These are phyloP conservation scores for Tetraselmis chui DNA, from an alignment of 139 green algal genomes.

Conservation along the genomic window DNA sequence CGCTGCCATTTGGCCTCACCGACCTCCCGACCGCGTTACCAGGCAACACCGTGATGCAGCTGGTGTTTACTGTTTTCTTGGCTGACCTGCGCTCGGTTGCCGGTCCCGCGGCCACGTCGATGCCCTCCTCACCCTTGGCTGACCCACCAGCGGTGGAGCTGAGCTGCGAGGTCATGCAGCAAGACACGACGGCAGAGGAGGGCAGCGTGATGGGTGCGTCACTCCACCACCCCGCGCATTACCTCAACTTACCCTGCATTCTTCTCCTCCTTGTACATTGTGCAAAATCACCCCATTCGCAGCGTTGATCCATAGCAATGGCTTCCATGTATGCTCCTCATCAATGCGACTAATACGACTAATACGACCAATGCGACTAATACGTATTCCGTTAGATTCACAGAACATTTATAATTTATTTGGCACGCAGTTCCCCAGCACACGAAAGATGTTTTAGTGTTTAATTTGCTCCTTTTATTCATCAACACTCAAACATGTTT, in stretches of 20 bases:
- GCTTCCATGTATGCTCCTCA: no score
- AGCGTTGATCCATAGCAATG: no score
- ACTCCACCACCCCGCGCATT: not conserved
- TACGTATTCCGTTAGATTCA: no score
- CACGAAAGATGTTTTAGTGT: no score
- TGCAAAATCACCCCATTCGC: no score
- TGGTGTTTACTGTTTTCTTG: not conserved
- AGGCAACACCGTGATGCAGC: not conserved
- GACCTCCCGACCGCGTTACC: not conserved
- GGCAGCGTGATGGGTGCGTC: not conserved
- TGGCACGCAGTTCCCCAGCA: no score
- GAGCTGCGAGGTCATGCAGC: not conserved
- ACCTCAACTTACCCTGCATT: not conserved
- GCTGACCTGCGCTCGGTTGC: not conserved
- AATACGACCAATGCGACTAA: no score
- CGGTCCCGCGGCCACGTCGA: no score
- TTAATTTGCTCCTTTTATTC: no score
- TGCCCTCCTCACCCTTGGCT: not conserved
- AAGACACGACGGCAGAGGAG: not conserved
- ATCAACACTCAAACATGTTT: no score
- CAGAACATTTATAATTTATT: no score
- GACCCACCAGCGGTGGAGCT: not conserved
- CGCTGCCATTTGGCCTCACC: not conserved
- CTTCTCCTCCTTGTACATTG: not conserved
- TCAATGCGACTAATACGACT: no score